Conservation (phyloP, 768 basidiomycete species). For the Tricholoma flavovirens region DNA sequence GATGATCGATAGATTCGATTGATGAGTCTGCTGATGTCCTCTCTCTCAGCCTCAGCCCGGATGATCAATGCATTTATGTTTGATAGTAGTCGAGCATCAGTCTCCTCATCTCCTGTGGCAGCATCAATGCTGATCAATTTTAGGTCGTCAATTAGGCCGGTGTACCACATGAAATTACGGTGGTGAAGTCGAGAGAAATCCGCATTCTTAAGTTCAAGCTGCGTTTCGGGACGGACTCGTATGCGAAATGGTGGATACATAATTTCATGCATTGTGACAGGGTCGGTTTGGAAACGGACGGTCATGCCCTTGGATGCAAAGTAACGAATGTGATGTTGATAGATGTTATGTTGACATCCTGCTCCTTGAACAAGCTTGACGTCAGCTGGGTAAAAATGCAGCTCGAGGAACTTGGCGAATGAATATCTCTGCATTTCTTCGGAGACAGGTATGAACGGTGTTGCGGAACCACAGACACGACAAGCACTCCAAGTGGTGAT, state of each 20-base stretch:
- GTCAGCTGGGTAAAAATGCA: slow-evolving; percentile 91
- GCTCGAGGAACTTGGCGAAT: slow-evolving; percentile 93
- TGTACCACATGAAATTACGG: slow-evolving; percentile 72
- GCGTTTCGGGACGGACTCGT: slow-evolving; percentile 79
- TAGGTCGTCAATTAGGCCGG: slow-evolving; percentile 67
- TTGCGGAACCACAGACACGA: slow-evolving; percentile 68
- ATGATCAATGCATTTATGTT: slow-evolving; percentile 64
- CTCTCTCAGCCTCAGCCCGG: slow-evolving; percentile 69
- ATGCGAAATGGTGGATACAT: slow-evolving; percentile 86
- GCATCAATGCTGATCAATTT: slow-evolving; percentile 74
- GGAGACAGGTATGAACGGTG: slow-evolving; percentile 84
- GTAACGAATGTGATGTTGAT: slow-evolving; percentile 87
- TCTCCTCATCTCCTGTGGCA: slow-evolving; percentile 71
- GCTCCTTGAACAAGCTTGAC: slow-evolving; percentile 82
- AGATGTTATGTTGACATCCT: slow-evolving; percentile 91
- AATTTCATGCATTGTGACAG: slow-evolving; percentile 77
- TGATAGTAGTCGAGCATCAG: slow-evolving; percentile 53
- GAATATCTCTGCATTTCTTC: slow-evolving; percentile 93
- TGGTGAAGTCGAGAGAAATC: slow-evolving; percentile 77
- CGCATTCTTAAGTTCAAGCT: slow-evolving; percentile 85
- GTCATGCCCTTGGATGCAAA: slow-evolving; percentile 83
- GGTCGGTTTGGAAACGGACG: slow-evolving; percentile 82
- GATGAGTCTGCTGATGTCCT: slow-evolving; percentile 67
- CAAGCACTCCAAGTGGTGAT: slow-evolving; percentile 93
- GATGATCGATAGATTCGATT: slow-evolving; percentile 80